phyloP scores from a whole-genome alignment of 208 protist genomes.

The Trypanosoma congolense region DNA sequence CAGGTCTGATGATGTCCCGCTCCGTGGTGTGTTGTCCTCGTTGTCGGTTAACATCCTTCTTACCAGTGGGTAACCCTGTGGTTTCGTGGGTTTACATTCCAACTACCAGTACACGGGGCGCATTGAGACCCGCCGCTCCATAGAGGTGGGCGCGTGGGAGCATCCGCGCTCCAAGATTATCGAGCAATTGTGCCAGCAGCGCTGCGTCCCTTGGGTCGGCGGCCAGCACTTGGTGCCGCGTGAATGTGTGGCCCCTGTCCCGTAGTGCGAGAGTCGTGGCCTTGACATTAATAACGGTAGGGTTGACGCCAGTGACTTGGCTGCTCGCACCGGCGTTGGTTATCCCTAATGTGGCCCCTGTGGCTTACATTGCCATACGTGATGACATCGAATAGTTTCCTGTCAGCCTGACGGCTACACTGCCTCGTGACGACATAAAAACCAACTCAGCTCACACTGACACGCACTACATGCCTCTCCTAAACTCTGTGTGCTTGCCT shows the following conservation, averaged over 20 bases:
- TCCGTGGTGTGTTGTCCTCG: neutral
- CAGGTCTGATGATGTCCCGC: slow-evolving; percentile 1
- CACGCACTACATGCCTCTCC: neutral
- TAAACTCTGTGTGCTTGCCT: neutral
- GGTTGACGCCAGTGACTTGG: too few species aligned
- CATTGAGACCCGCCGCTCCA: slow-evolving; percentile 5
- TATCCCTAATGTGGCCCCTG: too few species aligned
- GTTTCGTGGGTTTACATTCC: neutral
- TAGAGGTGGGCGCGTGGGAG: slow-evolving; percentile 2
- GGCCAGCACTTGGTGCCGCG: slow-evolving; percentile 1
- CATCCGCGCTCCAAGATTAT: slow-evolving; percentile 4
- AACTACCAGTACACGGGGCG: too few species aligned
- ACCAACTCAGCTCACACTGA: slow-evolving; percentile 8
- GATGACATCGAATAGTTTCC: slow-evolving; percentile 6
- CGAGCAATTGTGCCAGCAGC: too few species aligned
- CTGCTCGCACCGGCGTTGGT: too few species aligned
- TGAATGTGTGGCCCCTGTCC: slow-evolving; percentile 1
- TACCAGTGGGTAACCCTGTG: too few species aligned
- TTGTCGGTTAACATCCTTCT: too few species aligned
- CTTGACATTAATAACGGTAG: too few species aligned
- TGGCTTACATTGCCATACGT: neutral
- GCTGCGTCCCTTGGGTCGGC: slow-evolving; percentile 5
- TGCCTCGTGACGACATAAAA: neutral
- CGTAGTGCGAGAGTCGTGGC: neutral
- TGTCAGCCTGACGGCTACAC: slow-evolving; percentile 3